Evolutionary conservation across 495 filamentous ascomycete species (phyloP), one percentile per base, ranked within the genome.

Genomic region (Talaromyces stipitatus): DNA sequence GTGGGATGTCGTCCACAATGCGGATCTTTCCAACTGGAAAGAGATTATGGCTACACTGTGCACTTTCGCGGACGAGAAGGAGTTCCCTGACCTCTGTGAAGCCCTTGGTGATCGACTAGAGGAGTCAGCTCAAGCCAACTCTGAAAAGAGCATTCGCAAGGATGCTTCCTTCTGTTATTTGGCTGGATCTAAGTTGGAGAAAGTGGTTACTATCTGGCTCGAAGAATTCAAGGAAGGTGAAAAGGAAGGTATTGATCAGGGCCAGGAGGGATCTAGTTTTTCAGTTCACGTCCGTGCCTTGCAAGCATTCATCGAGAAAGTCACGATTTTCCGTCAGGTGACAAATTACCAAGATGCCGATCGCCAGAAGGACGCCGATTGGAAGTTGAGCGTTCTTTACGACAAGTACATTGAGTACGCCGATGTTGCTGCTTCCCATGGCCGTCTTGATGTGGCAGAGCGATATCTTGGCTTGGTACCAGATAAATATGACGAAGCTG

Each of bases 1-100:
- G 7, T 97, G 95, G 94, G 94, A 99, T 75, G 81, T 97, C 46
- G 94, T 97, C 8, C 87, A 97, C 71, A 97, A 99, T 64, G 95
- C 94, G 1, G 89, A 96, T 64, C 70, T 97, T 45, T 77, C 79
- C 38, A 88, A 92, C 71, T 99, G 94, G 94, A 97, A 92, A 73
- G 94, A 97, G 69, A 84, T 94, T 10, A 92, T 97, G 89, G 91
- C 88, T 26, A 87, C 90, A 2, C 78, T 99, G 27, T 97, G 94
- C 80, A 97, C 92, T 11, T 97, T 92, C 69, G 92, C 92, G 10
- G 85, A 94, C 51, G 84, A 88, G 38, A 80, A 85, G 54, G 94
- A 97, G 62, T 99, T 97, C 69, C 79, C 90, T 27, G 95, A 97
- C 64, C 82, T 99, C n/a, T 97, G 91, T 63, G 94, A 97, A 66